Evolutionary conservation across 1,284 basidiomycete species (phyloP), one percentile per base, ranked within the genome.

Genomic region (Cystobasidium slooffiae): DNA sequence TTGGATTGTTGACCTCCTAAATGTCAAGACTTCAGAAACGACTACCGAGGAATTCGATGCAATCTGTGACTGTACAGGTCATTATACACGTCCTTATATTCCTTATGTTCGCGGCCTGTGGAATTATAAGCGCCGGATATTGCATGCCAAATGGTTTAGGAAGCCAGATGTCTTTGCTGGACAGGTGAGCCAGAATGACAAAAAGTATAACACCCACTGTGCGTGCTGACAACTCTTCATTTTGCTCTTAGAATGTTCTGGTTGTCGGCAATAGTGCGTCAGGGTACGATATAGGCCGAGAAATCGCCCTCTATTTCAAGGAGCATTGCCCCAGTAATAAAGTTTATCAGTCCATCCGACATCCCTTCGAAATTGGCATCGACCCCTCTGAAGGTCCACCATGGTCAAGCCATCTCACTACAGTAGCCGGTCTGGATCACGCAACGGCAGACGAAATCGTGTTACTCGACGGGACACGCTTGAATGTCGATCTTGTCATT

Each of bases 211-310:
- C n/a, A n/a, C n/a, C n/a, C n/a, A n/a, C n/a, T n/a, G n/a, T n/a
- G n/a, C n/a, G n/a, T n/a, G n/a, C n/a, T n/a, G n/a, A n/a, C n/a
- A n/a, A n/a, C n/a, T n/a, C n/a, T n/a, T n/a, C n/a, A n/a, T n/a
- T n/a, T n/a, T n/a, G n/a, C n/a, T n/a, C n/a, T n/a, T n/a, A 84
- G 78, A 83, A 79, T 0, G 83, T 86, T 6, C 80, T 87, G 24
- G 84, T 87, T 0, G 83, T 87, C 7, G 86, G 86, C 6, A 85
- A 84, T 41, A 83, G 82, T n/a, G 83, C 83, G 4, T 85, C 84
- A 0, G 86, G 86, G 0, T 84, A 84, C 18, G 86, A 87, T 75
- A 83, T 86, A 37, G 82, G 84, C 0, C 81, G 86, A n/a, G 84
- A 86, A 69, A 78, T 87, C 7, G 84, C 82, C 6, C 55, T 74